phyloP scores from a whole-genome alignment of 2,329 filamentous ascomycete genomes.

The Akanthomyces dipterigenus region DNA sequence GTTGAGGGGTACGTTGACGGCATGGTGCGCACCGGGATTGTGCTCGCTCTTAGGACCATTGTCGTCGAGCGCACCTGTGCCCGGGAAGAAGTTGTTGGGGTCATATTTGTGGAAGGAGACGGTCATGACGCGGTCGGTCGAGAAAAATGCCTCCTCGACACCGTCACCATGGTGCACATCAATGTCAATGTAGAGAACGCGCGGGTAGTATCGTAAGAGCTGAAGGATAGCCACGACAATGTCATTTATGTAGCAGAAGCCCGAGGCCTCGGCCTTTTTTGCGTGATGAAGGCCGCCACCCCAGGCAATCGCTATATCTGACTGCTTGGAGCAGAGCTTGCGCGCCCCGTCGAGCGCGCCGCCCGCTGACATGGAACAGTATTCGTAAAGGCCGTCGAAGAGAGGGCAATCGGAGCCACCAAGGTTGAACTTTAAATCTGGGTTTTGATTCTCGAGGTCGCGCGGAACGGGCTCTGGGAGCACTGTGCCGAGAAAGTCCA shows the following conservation, averaged over 20 bases:
- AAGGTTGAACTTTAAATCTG: constrained; percentile 73
- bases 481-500: constrained; percentile 76
- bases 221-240: constrained; percentile 92
- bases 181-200: constrained; percentile 91
- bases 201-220: constrained; percentile 71
- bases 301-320: constrained; percentile 97
- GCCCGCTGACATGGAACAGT: constrained; percentile 88
- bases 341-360: constrained; percentile 85
- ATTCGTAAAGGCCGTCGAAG: constrained; percentile 92
- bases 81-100: constrained; percentile 75
- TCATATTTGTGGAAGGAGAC: constrained; percentile 97
- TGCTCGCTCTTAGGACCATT: constrained; percentile 76
- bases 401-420: constrained; percentile 90
- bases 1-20: constrained; percentile 82
- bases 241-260: constrained; percentile 99
- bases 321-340: constrained; percentile 78
- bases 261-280: constrained; percentile 86
- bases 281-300: constrained; percentile 94
- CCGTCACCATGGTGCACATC: constrained; percentile 90
- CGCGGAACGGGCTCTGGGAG: constrained; percentile 56
- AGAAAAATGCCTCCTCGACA: constrained; percentile 86
- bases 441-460: constrained; percentile 58
- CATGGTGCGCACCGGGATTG: constrained; percentile 82
- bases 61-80: constrained; percentile 79
- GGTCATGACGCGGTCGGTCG: constrained; percentile 83